Evolutionary conservation across 192 early-diverging fungal species (phyloP).

Genomic region (Coemansia sp.): DNA sequence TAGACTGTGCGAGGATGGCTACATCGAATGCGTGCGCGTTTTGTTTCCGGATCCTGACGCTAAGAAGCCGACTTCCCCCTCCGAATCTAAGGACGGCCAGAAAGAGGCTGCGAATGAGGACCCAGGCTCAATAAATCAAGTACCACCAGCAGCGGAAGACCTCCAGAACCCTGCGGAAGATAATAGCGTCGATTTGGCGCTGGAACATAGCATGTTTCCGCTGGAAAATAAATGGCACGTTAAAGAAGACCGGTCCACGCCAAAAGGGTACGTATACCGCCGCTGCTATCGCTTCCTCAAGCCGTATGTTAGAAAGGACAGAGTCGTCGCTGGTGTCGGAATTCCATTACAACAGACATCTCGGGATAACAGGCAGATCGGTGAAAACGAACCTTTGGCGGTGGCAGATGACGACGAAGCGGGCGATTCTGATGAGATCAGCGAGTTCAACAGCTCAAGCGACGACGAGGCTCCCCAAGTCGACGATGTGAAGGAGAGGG

Average conservation of each 20-base stretch:
- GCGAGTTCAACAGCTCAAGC: constrained; percentile 18
- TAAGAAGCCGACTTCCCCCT: not conserved
- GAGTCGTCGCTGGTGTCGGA: constrained; percentile 18
- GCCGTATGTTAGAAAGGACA: constrained; percentile 22
- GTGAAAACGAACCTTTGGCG: not conserved
- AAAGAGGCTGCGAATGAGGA: not conserved
- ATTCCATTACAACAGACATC: constrained; percentile 19
- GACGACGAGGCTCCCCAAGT: constrained; percentile 24
- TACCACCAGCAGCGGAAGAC: not conserved
- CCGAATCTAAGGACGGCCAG: not conserved
- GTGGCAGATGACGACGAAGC: constrained; percentile 14
- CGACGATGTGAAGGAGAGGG: constrained; percentile 29
- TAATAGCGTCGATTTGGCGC: not conserved
- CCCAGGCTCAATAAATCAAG: not conserved
- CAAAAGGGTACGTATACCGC: constrained; percentile 25
- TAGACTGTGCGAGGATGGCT: constrained; percentile 11
- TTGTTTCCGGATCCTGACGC: constrained; percentile 15
- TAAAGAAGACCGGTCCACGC: not conserved
- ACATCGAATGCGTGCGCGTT: constrained; percentile 28
- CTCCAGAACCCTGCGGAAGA: not conserved
- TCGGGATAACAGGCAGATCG: not conserved
- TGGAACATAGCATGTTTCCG: not conserved
- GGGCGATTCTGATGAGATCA: constrained; percentile 8
- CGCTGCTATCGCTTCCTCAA: constrained; percentile 46
- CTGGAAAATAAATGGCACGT: not conserved